Conservation (phyloP, 495 filamentous ascomycete genomes). For the Entonaema liquescens region DNA sequence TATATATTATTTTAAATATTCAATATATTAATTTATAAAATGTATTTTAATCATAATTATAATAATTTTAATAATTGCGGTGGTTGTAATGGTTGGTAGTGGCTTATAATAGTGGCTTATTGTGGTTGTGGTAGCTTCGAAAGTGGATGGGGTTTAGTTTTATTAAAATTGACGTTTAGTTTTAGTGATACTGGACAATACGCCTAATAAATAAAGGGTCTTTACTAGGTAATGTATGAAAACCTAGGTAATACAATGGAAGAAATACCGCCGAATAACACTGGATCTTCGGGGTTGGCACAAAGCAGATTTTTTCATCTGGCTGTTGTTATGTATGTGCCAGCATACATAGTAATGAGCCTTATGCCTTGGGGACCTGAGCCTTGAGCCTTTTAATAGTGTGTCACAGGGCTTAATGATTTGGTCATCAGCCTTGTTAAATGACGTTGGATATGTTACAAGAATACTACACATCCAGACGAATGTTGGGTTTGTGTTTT, state of each 20-base stretch:
- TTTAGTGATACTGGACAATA: no score
- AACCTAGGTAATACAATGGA: slow-evolving; percentile 3
- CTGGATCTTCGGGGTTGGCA: background rate
- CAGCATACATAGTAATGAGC: no score
- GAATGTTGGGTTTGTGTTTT: slow-evolving; percentile 33
- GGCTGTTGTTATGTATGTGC: background rate
- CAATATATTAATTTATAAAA: no score
- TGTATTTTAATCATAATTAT: no score
- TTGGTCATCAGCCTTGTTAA: slow-evolving; percentile 18
- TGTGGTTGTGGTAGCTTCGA: no score
- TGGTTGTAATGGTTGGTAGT: no score
- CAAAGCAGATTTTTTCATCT: background rate
- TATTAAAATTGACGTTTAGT: no score
- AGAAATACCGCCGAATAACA: slow-evolving; percentile 18
- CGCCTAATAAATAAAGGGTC: background rate
- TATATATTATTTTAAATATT: no score
- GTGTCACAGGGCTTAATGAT: background rate
- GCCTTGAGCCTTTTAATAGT: background rate
- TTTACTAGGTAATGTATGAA: background rate
- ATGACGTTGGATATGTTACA: slow-evolving; percentile 1
- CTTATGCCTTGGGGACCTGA: no score
- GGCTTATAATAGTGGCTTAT: no score
- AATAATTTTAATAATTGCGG: no score
- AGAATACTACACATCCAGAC: background rate
- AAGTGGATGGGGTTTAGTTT: no score